Base-by-base conservation (phyloP, 495 filamentous ascomycete genomes). In the Lineolata rhizophorae region DNA sequence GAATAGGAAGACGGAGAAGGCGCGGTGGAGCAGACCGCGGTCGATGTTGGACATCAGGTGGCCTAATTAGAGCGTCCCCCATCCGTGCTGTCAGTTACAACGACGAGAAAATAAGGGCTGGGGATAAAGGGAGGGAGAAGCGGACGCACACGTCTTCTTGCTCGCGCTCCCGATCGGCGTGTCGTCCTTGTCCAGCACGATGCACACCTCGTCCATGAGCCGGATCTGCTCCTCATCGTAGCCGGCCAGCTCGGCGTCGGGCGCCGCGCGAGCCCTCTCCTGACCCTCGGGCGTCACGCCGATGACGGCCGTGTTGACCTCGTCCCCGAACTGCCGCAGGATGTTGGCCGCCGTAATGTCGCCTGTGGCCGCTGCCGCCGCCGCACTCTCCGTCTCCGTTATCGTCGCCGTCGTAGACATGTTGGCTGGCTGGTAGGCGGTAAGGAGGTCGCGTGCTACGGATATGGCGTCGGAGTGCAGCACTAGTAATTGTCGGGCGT, bases 21-120 rank as follows among this genome's bases (percentile, higher is more conserved):
- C 87, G 31, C 87, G 78, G 60, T 99, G 87, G 12, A 99, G 72
- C 22, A 99, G 72, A 20, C 87, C 87, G 44, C 76, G 70, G 45
- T 94, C 67, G 47, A 99, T 95, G 56, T 99, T 99, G 49, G 74
- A 76, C 87, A 95, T 99, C 40, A 99, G 60, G 51, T 99, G 87
- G 65, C 84, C 84, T 1, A n/a, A 18, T 40, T 32, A 44, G 36
- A 19, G 31, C 20, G 21, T 8, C 2, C 20, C 30, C 20, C 12
- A 18, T 13, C 10, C 12, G 22, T n/a, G 22, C n/a, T n/a, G 6
- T n/a, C n/a, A n/a, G n/a, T n/a, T n/a, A n/a, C n/a, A n/a, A n/a
- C n/a, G 18, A 37, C 27, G 41, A 22, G 35, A 13, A 34, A 21
- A 32, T 31, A 18, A 31, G 18, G 27, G 28, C 28, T 9, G 12